Conservation (phyloP, 2,329 filamentous ascomycete genomes). For the Cadophora sp. region DNA sequence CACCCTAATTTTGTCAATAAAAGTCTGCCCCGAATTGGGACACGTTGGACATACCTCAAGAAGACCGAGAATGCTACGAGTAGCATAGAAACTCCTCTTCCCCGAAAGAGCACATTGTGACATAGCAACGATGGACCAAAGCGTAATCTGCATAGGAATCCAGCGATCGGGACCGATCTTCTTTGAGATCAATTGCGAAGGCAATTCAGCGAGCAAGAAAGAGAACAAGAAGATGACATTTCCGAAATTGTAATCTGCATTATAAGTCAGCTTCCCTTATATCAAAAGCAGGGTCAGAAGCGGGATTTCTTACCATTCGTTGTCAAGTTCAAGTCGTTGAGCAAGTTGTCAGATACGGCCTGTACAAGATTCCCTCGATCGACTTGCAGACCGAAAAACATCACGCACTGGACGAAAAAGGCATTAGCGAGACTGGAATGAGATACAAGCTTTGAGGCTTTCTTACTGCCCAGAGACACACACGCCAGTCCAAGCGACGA, state of each 20-base stretch:
- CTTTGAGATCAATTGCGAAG: constrained; percentile 66
- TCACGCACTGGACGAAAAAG: constrained; percentile 54
- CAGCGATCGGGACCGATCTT: constrained; percentile 58
- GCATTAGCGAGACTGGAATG: neutral
- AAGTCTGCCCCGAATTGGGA: too few species aligned
- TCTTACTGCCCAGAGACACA: constrained; percentile 38
- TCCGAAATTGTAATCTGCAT: constrained; percentile 51
- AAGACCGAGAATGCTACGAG: constrained; percentile 46
- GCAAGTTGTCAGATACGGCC: constrained; percentile 66
- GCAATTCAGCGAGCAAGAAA: constrained; percentile 64
- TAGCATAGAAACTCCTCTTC: constrained; percentile 51
- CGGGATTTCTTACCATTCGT: constrained; percentile 48
- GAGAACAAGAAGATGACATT: constrained; percentile 60
- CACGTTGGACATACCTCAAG: constrained; percentile 20
- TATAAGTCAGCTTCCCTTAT: neutral
- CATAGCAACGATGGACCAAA: constrained; percentile 56
- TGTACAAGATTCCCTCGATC: constrained; percentile 65
- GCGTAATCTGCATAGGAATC: constrained; percentile 59
- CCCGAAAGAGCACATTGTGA: constrained; percentile 53
- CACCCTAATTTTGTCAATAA: constrained; percentile 50
- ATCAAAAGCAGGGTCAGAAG: neutral
- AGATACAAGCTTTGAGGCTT: neutral
- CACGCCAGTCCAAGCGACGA: constrained; percentile 36
- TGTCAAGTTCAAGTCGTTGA: constrained; percentile 53
- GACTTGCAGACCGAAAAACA: constrained; percentile 67